These are phyloP conservation scores for Acanthamoeba lenticulata DNA, from an alignment of 208 protist genomes.

Conservation along the genomic window DNA sequence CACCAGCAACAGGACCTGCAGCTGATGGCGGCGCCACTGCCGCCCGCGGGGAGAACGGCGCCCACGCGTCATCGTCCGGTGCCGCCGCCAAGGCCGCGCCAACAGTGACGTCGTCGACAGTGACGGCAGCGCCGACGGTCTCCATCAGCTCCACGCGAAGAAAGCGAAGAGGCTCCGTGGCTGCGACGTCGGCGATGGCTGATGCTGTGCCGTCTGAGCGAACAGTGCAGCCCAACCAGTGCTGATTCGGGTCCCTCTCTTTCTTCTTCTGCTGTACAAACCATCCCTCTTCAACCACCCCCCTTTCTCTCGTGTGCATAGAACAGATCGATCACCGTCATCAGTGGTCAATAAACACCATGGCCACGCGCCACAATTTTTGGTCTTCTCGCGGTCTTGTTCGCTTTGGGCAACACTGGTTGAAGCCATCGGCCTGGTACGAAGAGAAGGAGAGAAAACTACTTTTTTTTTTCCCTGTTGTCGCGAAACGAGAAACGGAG, in stretches of 20 bases:
- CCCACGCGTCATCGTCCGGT: background rate
- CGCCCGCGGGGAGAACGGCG: too few species aligned
- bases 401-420: too few species aligned
- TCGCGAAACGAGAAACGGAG: background rate
- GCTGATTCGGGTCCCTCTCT: background rate
- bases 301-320: too few species aligned
- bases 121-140: background rate
- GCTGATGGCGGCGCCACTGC: too few species aligned
- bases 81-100: background rate
- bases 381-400: too few species aligned
- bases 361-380: too few species aligned
- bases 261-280: background rate
- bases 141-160: conserved; percentile 3
- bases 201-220: background rate
- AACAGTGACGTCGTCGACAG: background rate
- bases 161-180: background rate
- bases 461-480: background rate
- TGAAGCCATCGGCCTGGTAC: too few species aligned
- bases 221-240: conserved; percentile 43
- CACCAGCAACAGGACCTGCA: too few species aligned
- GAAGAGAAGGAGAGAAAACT: background rate
- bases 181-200: too few species aligned
- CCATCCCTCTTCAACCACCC: too few species aligned
- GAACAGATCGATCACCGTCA: too few species aligned
- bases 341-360: too few species aligned